phyloP scores from a whole-genome alignment of 2,329 filamentous ascomycete species.

The Xylaria sp. region DNA sequence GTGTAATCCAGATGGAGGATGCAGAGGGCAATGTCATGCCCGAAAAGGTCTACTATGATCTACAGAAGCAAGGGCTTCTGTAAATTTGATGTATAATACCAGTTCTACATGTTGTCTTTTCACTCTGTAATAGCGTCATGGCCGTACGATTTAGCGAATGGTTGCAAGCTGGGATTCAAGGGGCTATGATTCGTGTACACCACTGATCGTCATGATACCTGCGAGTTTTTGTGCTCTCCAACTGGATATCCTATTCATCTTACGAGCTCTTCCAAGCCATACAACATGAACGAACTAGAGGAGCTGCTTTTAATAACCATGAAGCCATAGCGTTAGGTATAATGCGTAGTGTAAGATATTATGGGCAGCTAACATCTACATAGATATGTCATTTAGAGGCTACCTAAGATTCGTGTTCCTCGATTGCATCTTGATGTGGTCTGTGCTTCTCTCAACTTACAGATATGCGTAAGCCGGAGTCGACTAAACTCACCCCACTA shows the following conservation, averaged over 20 bases:
- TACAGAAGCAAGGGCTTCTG: slow-evolving; percentile 89
- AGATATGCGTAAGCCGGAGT: not conserved
- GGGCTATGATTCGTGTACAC: not conserved
- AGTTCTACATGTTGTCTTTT: not conserved
- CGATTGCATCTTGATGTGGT: not conserved
- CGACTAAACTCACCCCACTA: slow-evolving; percentile 9
- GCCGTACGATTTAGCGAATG: not conserved
- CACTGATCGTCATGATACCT: not conserved
- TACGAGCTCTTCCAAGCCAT: not conserved
- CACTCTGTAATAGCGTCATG: not conserved
- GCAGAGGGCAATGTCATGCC: slow-evolving; percentile 98
- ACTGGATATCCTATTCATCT: not conserved
- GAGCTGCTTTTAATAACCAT: not conserved
- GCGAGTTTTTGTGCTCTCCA: not conserved
- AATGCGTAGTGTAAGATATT: not conserved
- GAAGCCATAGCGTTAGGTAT: not conserved
- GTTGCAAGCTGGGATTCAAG: not conserved
- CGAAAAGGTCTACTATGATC: slow-evolving; percentile 95
- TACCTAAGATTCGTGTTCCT: too few relatives aligned
- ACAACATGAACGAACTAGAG: not conserved
- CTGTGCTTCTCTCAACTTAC: slow-evolving; percentile 6
- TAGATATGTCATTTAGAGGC: too few relatives aligned
- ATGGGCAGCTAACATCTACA: not conserved
- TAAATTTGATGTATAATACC: slow-evolving; percentile 52
- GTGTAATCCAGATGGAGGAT: slow-evolving; percentile 98